Evolutionary conservation across 2,329 filamentous ascomycete species (phyloP), one percentile per base, ranked within the genome.

Genomic region (Phialophora macrospora): DNA sequence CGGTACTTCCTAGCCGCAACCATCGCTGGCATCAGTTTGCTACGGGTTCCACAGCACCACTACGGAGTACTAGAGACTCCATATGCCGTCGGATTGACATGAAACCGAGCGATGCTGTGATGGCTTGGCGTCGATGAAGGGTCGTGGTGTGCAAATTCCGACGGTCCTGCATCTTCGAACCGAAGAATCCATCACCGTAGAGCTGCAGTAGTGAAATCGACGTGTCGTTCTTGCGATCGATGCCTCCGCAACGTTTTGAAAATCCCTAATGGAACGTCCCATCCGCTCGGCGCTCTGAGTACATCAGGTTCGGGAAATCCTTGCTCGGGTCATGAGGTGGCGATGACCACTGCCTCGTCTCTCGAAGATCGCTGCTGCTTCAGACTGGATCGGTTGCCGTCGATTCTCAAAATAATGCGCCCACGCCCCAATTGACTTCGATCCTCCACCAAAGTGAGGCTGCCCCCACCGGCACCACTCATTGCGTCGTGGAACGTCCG

Each of bases 381-480:
- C n/a, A 52, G 38, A 24, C 11, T 30, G 24, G 28, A 20, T 20
- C 30, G 60, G 30, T 34, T 30, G 41, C 48, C 55, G 14, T 48
- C 49, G 41, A 71, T 30, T 51, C 61, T 66, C 64, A 72, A 2
- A 28, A 70, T 62, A 8, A 72, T 55, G 2, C 67, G 61, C 32
- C 70, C 70, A 12, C 66, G 61, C 5, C 67, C 69, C 24, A 72
- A 55, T 28, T 68, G 65, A 24, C 44, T 66, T 30, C 65, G 55
- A 58, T 72, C 68, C 44, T 72, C 70, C 14, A 66, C 14, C 26
- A 72, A 41, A 26, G 57, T 52, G 22, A 68, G 56, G 24, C 52
- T 57, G 20, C 24, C 55, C 22, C 41, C 44, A 12, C 11, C 55
- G 4, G n/a, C 30, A 22, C 54, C 46, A 28, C 62, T 56, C 70